These are phyloP conservation scores for Starmerella kuoi DNA, from an alignment of 805 yeast genomes.

Conservation along the genomic window DNA sequence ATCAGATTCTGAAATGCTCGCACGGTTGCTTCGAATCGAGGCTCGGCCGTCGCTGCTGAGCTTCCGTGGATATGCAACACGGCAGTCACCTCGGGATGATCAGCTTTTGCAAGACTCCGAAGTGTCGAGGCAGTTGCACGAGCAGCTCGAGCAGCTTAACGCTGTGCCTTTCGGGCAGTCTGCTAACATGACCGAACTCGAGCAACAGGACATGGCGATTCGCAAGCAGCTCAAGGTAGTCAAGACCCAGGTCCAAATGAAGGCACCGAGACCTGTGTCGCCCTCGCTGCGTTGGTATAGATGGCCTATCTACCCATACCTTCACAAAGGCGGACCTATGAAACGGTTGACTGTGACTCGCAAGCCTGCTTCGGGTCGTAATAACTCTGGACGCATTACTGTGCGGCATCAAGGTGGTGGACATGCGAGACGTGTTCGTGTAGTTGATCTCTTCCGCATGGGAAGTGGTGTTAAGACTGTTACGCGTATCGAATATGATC, in stretches of 20 bases:
- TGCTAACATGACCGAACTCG: conserved; percentile 53
- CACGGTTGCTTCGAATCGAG: not conserved
- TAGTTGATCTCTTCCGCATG: conserved; percentile 62
- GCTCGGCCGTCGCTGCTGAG: not conserved
- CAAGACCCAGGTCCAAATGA: conserved; percentile 57
- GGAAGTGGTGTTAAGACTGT: conserved; percentile 66
- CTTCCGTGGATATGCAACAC: conserved; percentile 2
- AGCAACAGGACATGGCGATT: conserved; percentile 61
- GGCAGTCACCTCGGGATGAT: not conserved
- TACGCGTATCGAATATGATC: conserved; percentile 86
- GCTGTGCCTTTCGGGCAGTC: conserved; percentile 29
- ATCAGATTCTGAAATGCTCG: not conserved
- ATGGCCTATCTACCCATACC: conserved; percentile 73
- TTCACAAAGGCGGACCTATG: conserved; percentile 76
- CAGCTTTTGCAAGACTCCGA: conserved; percentile 11
- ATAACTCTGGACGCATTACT: conserved; percentile 75
- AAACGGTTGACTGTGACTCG: conserved; percentile 61
- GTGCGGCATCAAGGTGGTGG: conserved; percentile 97
- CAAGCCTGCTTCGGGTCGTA: conserved; percentile 75
- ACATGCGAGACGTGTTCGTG: conserved; percentile 73
- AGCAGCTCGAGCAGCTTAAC: conserved; percentile 26
- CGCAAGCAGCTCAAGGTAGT: conserved; percentile 62
- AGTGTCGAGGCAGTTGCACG: conserved; percentile 17
- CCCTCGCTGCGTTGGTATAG: conserved; percentile 86
- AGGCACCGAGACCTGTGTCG: conserved; percentile 64